Conservation (phyloP, 192 early-diverging fungal species). For the Umbelopsis isabellina region DNA sequence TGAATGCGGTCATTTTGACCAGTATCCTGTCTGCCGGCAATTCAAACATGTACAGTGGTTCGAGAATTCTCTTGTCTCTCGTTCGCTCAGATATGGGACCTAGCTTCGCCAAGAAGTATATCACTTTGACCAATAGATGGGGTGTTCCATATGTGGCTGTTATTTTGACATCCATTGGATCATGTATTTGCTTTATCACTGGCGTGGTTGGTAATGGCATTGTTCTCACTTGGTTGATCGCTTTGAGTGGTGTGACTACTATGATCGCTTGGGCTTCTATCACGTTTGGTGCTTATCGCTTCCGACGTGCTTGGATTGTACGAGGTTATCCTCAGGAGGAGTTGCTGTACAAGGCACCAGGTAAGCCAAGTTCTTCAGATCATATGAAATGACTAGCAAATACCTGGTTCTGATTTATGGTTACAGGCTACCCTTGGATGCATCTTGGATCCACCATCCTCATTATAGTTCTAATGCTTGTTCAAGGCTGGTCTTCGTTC, state of each 20-base stretch:
- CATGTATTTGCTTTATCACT: conserved; percentile 60
- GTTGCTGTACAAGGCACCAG: conserved; percentile 69
- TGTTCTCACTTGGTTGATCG: conserved; percentile 66
- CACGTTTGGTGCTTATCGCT: conserved; percentile 74
- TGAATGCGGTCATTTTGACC: conserved; percentile 69
- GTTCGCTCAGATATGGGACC: conserved; percentile 76
- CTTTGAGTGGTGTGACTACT: conserved; percentile 67
- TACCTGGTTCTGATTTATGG: neutral
- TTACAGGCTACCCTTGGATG: conserved; percentile 12
- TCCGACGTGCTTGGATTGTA: conserved; percentile 72
- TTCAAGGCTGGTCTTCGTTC: conserved; percentile 64
- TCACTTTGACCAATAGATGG: conserved; percentile 45
- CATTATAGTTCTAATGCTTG: conserved; percentile 58
- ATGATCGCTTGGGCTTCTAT: conserved; percentile 85
- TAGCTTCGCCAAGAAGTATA: conserved; percentile 39
- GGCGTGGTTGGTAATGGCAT: conserved; percentile 63
- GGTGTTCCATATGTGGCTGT: conserved; percentile 68
- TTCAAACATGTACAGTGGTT: conserved; percentile 80
- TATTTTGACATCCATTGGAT: conserved; percentile 62
- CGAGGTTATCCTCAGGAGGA: conserved; percentile 62
- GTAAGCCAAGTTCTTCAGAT: conserved; percentile 56
- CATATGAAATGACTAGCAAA: conserved; percentile 31
- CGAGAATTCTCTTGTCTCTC: conserved; percentile 76
- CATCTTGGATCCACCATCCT: conserved; percentile 50
- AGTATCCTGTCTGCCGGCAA: conserved; percentile 75